phyloP scores from a whole-genome alignment of 345 rosid genomes.

The Bruguiera gymnorhiza region DNA sequence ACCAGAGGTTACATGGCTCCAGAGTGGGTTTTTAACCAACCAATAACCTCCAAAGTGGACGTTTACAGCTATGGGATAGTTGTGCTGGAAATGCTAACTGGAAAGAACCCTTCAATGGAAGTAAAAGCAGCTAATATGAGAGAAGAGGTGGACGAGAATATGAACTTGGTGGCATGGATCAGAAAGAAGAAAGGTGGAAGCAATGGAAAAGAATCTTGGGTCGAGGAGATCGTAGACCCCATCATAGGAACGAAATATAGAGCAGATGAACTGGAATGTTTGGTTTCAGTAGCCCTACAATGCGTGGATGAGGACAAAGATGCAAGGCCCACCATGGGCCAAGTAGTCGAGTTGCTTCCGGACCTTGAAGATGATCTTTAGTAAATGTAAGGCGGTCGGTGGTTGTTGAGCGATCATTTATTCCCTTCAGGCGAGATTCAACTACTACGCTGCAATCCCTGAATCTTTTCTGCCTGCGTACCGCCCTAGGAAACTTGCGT shows the following conservation, averaged over 20 bases:
- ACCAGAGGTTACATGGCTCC: constrained; percentile 26
- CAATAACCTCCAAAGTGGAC: constrained; percentile 36
- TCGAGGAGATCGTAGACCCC: constrained; percentile 26
- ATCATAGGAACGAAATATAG: constrained; percentile 7
- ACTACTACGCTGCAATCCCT: no score
- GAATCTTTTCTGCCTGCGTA: no score
- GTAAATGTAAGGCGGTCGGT: neutral
- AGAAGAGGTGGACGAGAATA: constrained; percentile 3
- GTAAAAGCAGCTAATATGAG: neutral
- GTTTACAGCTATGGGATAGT: constrained; percentile 44
- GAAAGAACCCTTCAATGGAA: constrained; percentile 17
- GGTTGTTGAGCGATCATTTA: neutral
- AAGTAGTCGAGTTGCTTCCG: constrained; percentile 25
- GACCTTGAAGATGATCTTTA: constrained; percentile 3
- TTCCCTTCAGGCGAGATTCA: constrained; percentile 12
- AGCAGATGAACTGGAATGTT: constrained; percentile 11
- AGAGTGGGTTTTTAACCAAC: no score
- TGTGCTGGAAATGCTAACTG: constrained; percentile 36
- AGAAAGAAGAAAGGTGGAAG: constrained; percentile 12
- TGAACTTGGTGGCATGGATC: constrained; percentile 27
- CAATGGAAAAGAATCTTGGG: neutral
- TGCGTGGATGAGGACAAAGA: constrained; percentile 37
- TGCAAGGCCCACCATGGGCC: constrained; percentile 36
- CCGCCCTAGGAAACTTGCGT: no score
- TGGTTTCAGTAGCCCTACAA: constrained; percentile 25